Evolutionary conservation across 345 rosid species (phyloP).

Genomic region (Carallia brachiata): DNA sequence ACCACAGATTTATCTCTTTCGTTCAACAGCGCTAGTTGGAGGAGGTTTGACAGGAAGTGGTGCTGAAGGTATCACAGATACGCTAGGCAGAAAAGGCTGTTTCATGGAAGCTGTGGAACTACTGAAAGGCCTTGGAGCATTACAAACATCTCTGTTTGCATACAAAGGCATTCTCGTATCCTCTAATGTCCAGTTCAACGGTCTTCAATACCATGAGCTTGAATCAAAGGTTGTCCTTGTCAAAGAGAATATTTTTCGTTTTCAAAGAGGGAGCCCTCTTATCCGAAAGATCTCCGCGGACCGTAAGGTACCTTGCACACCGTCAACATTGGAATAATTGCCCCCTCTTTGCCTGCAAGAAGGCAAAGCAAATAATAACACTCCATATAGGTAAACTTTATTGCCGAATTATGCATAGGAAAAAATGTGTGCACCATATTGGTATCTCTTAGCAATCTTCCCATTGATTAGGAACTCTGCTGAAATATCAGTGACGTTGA

Average conservation of each 20-base stretch:
- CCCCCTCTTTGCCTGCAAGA: slow-evolving; percentile 70
- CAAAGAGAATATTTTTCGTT: slow-evolving; percentile 54
- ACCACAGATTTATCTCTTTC: slow-evolving; percentile 50
- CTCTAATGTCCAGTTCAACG: slow-evolving; percentile 48
- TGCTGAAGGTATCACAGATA: slow-evolving; percentile 51
- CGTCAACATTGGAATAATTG: slow-evolving; percentile 22
- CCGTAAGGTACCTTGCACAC: slow-evolving; percentile 41
- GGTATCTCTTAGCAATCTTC: too few species aligned
- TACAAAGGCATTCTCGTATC: slow-evolving; percentile 55
- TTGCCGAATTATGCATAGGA: too few species aligned
- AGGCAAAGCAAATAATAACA: slow-evolving; percentile 3
- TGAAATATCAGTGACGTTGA: too few species aligned
- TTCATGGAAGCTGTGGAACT: slow-evolving; percentile 43
- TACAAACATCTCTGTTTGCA: slow-evolving; percentile 52
- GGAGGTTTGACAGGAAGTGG: slow-evolving; percentile 42
- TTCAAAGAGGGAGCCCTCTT: slow-evolving; percentile 20
- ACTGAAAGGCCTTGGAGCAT: slow-evolving; percentile 48
- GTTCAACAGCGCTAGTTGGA: slow-evolving; percentile 44
- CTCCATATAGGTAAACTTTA: neutral
- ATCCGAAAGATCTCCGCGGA: slow-evolving; percentile 17
- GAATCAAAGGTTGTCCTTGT: slow-evolving; percentile 69
- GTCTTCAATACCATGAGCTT: slow-evolving; percentile 59
- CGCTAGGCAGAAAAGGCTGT: slow-evolving; percentile 49
- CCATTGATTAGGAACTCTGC: too few species aligned
- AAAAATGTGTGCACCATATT: too few species aligned